Evolutionary conservation across 2,329 filamentous ascomycete species (phyloP).

Genomic region (Colletotrichum nymphaeae): DNA sequence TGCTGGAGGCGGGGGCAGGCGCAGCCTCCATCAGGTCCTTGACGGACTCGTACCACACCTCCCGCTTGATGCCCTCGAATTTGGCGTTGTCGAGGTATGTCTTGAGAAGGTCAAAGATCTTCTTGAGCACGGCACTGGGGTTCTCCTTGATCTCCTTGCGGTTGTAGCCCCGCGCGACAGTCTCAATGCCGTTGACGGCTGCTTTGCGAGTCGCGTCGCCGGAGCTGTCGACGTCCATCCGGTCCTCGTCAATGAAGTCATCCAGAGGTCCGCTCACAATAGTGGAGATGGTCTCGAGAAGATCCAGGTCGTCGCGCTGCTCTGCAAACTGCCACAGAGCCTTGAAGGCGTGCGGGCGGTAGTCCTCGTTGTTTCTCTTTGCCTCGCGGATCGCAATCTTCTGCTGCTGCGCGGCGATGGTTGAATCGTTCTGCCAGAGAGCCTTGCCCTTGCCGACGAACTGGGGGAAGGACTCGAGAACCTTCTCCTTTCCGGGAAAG

Average conservation of each 20-base stretch:
- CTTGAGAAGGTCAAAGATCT: conserved; percentile 53
- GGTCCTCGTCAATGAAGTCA: conserved; percentile 66
- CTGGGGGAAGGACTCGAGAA: conserved; percentile 82
- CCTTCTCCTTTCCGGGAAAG: conserved; percentile 89
- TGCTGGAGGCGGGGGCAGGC: conserved; percentile 35
- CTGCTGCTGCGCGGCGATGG: conserved; percentile 74
- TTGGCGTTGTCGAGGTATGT: conserved; percentile 52
- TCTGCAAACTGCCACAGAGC: conserved; percentile 80
- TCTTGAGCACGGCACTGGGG: conserved; percentile 50
- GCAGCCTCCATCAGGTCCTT: conserved; percentile 59
- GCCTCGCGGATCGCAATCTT: conserved; percentile 89
- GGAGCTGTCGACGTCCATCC: conserved; percentile 75
- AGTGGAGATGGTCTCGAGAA: conserved; percentile 74
- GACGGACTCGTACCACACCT: conserved; percentile 64
- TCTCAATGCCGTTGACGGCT: conserved; percentile 62
- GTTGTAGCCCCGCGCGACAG: conserved; percentile 61
- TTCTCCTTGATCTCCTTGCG: conserved; percentile 50
- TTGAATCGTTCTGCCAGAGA: conserved; percentile 65
- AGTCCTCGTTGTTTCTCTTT: conserved; percentile 89
- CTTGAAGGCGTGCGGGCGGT: conserved; percentile 80
- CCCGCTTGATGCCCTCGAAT: conserved; percentile 57
- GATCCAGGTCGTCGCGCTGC: conserved; percentile 74
- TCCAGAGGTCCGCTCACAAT: conserved; percentile 74
- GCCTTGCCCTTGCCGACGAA: conserved; percentile 75
- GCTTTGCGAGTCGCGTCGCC: conserved; percentile 57